These are phyloP conservation scores for Candida maesae DNA, from an alignment of 805 yeast species.

Conservation along the genomic window DNA sequence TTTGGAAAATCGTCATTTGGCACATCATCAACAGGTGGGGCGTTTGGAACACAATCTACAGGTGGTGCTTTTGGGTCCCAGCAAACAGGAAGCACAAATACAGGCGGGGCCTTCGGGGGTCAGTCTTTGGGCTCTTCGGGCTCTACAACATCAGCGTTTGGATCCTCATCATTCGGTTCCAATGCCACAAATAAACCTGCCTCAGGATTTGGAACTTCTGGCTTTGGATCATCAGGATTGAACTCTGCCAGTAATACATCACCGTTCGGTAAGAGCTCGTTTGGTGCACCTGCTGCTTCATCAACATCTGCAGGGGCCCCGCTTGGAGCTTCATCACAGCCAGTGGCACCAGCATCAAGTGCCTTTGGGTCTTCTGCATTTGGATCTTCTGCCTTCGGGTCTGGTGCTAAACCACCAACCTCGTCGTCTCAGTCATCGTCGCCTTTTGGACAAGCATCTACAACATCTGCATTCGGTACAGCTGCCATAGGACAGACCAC, in stretches of 20 bases:
- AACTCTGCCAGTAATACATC: background rate
- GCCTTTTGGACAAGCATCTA: background rate
- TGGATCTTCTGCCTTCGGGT: constrained; percentile 3
- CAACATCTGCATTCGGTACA: constrained; percentile 3
- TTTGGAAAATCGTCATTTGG: background rate
- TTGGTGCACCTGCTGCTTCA: background rate
- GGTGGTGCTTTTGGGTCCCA: constrained; percentile 2
- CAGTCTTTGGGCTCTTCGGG: background rate
- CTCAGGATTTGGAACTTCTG: constrained; percentile 10
- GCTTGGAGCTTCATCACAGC: constrained; percentile 2
- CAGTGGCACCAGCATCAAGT: background rate
- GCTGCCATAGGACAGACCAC: background rate
- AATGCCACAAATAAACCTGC: background rate
- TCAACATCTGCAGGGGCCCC: background rate
- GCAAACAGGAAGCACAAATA: background rate
- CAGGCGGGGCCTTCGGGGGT: constrained; percentile 1
- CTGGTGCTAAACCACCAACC: background rate
- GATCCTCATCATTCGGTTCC: constrained; percentile 9
- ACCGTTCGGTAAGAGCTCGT: background rate
- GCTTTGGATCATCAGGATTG: constrained; percentile 4
- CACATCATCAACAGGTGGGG: background rate
- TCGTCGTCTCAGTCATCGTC: background rate
- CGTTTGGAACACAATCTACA: background rate
- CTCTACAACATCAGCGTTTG: constrained; percentile 11
- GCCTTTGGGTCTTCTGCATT: constrained; percentile 1